Evolutionary conservation across 208 protist genomes (phyloP), one percentile per base, ranked within the genome.

Genomic region (Crithidia mellificae): DNA sequence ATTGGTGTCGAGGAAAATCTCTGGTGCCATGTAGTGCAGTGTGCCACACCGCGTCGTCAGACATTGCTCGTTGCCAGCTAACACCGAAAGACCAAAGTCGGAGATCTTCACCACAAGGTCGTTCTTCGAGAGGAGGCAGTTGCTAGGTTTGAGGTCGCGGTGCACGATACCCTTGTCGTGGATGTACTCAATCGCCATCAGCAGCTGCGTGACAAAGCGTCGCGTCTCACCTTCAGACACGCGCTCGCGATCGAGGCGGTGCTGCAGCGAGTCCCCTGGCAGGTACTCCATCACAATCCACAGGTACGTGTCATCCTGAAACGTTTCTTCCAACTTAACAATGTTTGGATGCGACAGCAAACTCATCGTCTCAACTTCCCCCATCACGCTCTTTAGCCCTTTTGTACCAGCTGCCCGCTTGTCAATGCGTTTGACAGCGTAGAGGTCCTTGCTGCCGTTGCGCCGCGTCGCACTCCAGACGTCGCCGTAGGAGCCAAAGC

Each of bases 251-350:
- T 75, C 70, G 15, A 75, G 58, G 55, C 59, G 62, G 51, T 80
- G 52, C 47, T 93, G 83, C 12, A 97, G 70, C 47, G 90, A 86
- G 14, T 85, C 86, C 19, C 90, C 90, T 0, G 88, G 78, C 24
- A 96, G 71, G 44, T 94, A 95, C 75, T 97, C 93, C 91, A 96
- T 96, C 38, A 97, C 90, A 54, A 97, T 94, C 80, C 85, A 97
- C 14, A 97, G 61, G 43, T 65, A 83, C 1, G 69, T 52, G 0
- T 88, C 83, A 49, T 94, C 84, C 39, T 94, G 76, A 63, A 85
- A 97, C 2, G 87, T 93, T 39, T 96, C 89, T 71, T 96, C 87
- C 14, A 96, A 75, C 41, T 84, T 80, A 6, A 97, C 88, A 68
- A 97, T 97, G 63, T 95, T 93, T 1, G 90, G 93, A 64, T 97